Evolutionary conservation across 1,284 basidiomycete genomes (phyloP), one percentile per base, ranked within the genome.

Genomic region (Puccinia polysora): DNA sequence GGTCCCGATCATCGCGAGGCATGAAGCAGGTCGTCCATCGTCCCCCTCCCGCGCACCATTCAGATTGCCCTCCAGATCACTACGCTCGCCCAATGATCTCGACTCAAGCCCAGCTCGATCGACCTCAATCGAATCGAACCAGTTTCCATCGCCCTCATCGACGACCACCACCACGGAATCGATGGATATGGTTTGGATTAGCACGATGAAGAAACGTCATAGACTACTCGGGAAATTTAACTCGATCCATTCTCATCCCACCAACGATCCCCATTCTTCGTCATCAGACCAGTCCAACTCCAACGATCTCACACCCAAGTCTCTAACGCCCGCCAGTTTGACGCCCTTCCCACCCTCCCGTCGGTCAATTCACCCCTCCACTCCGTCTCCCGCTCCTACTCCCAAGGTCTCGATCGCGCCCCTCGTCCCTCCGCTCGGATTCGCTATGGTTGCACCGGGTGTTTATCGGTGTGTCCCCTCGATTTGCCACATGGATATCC

Each of bases 401-500:
- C n/a, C n/a, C n/a, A n/a, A n/a, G n/a, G n/a, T n/a, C n/a, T n/a
- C n/a, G n/a, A 38, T 59, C 28, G 30, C 67, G 10, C 67, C 67
- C 15, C 30, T 69, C 20, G 67, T 69, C 34, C 67, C 67, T 28
- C 67, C 67, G 3, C 34, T 69, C 8, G 67, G 67, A 7, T 69
- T 69, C 23, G 53, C 67, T 25, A 59, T 69, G 67, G 67, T 69
- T 1, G 58, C 45, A 15, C 67, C 67, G 0, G 67, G 67, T 20
- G 55, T 69, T 58, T 69, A 69, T 69, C 55, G 67, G 67, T 69
- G 2, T 12, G 28, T 49, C 30, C 50, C 15, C 18, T 8, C 40
- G n/a, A n/a, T n/a, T n/a, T n/a, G n/a, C 7, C 20, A 10, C n/a
- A 36, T 40, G 7, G 7, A 20, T 12, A 40, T 60, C 25, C 8